Conservation (phyloP, 495 filamentous ascomycete species). For the Arthonia radiata region DNA sequence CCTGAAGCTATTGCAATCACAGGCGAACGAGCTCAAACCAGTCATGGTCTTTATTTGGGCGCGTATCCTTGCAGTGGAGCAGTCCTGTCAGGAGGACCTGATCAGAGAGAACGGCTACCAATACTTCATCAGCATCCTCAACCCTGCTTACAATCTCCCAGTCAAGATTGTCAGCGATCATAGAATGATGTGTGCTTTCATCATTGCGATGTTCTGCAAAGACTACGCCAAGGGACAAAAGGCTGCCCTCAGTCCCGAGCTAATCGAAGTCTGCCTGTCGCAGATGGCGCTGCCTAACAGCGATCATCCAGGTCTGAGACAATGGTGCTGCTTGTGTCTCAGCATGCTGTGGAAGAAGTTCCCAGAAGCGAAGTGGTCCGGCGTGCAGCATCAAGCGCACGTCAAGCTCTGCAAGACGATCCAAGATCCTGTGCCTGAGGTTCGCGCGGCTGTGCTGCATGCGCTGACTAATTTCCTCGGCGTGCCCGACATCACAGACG, state of each 20-base stretch:
- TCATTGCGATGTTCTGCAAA: constrained; percentile 89
- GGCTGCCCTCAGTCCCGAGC: constrained; percentile 60
- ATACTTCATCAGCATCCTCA: constrained; percentile 83
- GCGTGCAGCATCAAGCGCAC: constrained; percentile 60
- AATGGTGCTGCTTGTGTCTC: constrained; percentile 92
- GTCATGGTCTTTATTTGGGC: constrained; percentile 99
- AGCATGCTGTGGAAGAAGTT: constrained; percentile 86
- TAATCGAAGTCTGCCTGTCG: constrained; percentile 59
- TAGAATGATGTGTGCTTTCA: constrained; percentile 96
- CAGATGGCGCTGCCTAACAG: constrained; percentile 32
- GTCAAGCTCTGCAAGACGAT: constrained; percentile 53
- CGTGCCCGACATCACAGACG: constrained; percentile 76
- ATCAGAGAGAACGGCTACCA: constrained; percentile 91
- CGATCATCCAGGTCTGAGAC: constrained; percentile 68
- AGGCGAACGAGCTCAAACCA: constrained; percentile 80
- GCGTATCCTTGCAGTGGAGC: constrained; percentile 81
- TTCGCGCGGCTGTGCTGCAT: constrained; percentile 76
- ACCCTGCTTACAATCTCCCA: constrained; percentile 52
- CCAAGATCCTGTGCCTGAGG: constrained; percentile 81
- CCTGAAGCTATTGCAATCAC: constrained; percentile 81
- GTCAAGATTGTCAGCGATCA: constrained; percentile 74
- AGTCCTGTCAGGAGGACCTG: constrained; percentile 73
- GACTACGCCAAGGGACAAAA: constrained; percentile 73
- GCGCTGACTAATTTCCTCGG: constrained; percentile 83
- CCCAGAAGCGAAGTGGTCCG: constrained; percentile 81